These are phyloP conservation scores for Aspergillus texensis DNA, from an alignment of 2,329 filamentous ascomycete species.

Conservation along the genomic window DNA sequence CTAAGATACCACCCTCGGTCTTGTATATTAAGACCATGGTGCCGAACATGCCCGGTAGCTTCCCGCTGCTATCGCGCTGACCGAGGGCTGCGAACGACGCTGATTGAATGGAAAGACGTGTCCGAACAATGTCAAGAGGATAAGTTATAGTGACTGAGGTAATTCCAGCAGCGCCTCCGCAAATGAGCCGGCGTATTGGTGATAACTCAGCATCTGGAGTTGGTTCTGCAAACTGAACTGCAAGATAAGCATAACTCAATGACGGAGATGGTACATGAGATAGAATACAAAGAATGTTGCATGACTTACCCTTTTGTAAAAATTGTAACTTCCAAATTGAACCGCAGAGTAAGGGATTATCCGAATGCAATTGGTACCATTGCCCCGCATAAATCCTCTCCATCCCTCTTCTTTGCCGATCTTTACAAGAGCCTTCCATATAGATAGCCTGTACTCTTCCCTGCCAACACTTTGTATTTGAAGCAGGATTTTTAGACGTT, in stretches of 20 bases:
- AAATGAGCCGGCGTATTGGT: constrained; percentile 76
- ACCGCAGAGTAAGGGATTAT: constrained; percentile 98
- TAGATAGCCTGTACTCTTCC: constrained; percentile 90
- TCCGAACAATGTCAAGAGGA: constrained; percentile 95
- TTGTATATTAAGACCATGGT: constrained; percentile 85
- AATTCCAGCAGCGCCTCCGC: constrained; percentile 88
- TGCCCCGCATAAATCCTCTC: constrained; percentile 96
- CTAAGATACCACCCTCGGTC: constrained; percentile 80
- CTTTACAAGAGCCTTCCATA: constrained; percentile 83
- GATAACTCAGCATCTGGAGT: constrained; percentile 73
- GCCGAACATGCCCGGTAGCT: constrained; percentile 88
- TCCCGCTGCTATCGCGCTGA: constrained; percentile 56
- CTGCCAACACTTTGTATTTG: constrained; percentile 90
- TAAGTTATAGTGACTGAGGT: constrained; percentile 96
- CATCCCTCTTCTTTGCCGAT: constrained; percentile 98
- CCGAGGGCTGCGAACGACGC: constrained; percentile 87
- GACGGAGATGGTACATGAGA: background rate
- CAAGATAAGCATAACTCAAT: constrained; percentile 14
- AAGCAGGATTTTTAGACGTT: constrained; percentile 96
- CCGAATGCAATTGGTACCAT: constrained; percentile 96
- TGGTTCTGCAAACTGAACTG: constrained; percentile 69
- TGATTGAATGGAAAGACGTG: constrained; percentile 90
- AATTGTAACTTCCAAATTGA: constrained; percentile 96
- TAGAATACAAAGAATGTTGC: background rate
- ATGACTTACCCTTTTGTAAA: constrained; percentile 82